Percentiles rank a stretch among this genome's conserved stretches.
Evolutionary conservation across 2,329 filamentous ascomycete genomes (phyloP).

Genomic region (Chrysoporthe puriensis): DNA sequence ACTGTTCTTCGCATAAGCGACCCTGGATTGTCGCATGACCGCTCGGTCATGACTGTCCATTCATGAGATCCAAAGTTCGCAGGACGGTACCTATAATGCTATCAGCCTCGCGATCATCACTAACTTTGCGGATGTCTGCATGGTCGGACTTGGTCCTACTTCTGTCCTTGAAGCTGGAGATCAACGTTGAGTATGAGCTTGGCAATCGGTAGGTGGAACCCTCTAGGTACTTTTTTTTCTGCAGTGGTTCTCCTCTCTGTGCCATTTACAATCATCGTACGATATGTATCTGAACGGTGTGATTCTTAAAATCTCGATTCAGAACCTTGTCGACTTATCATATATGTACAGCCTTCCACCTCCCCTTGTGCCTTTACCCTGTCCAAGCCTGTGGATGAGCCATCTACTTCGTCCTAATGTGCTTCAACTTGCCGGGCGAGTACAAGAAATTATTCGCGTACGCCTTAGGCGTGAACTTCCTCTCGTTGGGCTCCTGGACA

Average conservation of each 20-base stretch:
- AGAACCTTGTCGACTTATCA: conserved; percentile 9
- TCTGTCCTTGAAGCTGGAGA: neutral
- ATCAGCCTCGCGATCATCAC: neutral
- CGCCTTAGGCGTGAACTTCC: conserved; percentile 85
- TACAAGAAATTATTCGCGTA: conserved; percentile 98
- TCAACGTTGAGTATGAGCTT: neutral
- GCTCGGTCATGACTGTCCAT: neutral
- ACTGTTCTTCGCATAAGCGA: neutral
- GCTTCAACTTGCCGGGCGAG: conserved; percentile 83
- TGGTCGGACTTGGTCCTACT: neutral
- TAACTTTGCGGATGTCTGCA: neutral
- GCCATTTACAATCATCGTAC: neutral
- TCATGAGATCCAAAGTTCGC: neutral
- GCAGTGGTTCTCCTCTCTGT: neutral
- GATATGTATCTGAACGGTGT: neutral
- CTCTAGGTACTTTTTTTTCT: neutral
- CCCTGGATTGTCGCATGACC: neutral
- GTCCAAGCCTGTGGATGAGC: neutral
- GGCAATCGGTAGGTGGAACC: neutral
- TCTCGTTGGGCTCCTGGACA: conserved; percentile 92
- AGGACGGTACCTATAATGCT: neutral
- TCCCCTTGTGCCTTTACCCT: neutral
- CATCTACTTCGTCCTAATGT: conserved; percentile 75
- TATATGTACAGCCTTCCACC: conserved; percentile 23
- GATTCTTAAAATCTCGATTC: neutral